A percentile compares a stretch with the other conserved stretches of the same genome.
These are phyloP conservation scores for Lentinula sp. DNA, from an alignment of 768 basidiomycete genomes.

Conservation along the genomic window DNA sequence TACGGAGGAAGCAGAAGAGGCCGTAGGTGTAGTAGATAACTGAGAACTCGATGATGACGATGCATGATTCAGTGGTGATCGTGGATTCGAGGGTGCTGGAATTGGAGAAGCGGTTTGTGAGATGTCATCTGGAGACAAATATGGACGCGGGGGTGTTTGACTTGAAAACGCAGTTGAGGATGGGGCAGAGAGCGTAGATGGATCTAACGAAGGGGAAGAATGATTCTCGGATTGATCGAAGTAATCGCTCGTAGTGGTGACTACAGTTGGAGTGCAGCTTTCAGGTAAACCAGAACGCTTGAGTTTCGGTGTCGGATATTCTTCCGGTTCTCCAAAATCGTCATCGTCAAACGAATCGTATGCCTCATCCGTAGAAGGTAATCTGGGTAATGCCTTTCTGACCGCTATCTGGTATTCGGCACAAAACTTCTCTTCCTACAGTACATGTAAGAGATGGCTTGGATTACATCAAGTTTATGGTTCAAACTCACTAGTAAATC, in stretches of 20 bases:
- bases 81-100: background rate
- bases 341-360: constrained; percentile 27
- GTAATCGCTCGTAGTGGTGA: background rate
- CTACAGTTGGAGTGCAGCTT: background rate
- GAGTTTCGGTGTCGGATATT: background rate
- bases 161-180: background rate
- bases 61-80: too few species aligned
- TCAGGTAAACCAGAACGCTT: background rate
- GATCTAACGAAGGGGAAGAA: background rate
- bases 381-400: constrained; percentile 50
- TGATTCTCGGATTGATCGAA: background rate
- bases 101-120: background rate
- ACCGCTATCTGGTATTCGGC: constrained; percentile 19
- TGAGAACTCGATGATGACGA: background rate
- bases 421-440: constrained; percentile 33
- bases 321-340: background rate
- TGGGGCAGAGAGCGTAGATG: background rate
- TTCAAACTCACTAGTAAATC: constrained; percentile 45
- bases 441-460: background rate
- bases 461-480: background rate
- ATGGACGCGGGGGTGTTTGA: background rate
- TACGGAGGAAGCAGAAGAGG: constrained; percentile 8
- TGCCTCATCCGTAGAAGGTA: constrained; percentile 52
- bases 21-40: background rate
- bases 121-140: too few species aligned